A percentile compares a stretch with the other conserved stretches of the same genome.
These are phyloP conservation scores for Psophocarpus tetragonolobus DNA, from an alignment of 306 rosid genomes.

Conservation along the genomic window DNA sequence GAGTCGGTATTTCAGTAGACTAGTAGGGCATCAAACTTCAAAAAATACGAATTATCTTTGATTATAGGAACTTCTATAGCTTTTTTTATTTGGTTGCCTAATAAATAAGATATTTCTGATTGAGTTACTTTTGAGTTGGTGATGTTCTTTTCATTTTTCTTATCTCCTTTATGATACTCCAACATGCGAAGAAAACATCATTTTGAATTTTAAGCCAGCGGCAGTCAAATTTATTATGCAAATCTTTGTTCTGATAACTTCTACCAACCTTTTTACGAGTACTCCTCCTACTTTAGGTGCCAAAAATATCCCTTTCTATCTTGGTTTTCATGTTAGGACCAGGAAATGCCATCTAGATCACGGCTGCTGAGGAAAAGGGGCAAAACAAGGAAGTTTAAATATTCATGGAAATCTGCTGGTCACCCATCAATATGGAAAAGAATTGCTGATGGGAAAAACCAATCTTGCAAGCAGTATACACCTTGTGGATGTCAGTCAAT, in stretches of 20 bases:
- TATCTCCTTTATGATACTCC: background rate
- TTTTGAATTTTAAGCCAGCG: background rate
- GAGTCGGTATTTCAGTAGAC: constrained; percentile 8
- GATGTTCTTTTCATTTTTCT: constrained; percentile 27
- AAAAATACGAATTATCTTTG: constrained; percentile 12
- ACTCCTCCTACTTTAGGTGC: constrained; percentile 4
- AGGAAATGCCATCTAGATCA: constrained; percentile 72
- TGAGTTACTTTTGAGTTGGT: constrained; percentile 8
- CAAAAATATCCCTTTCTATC: constrained; percentile 25
- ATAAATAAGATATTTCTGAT: background rate
- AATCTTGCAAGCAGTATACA: constrained; percentile 78
- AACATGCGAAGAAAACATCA: background rate
- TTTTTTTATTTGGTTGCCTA: constrained; percentile 10
- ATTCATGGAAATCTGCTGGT: constrained; percentile 91
- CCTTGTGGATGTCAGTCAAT: constrained; percentile 92
- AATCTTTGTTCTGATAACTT: constrained; percentile 14
- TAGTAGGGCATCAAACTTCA: constrained; percentile 26
- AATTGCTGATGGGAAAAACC: constrained; percentile 92
- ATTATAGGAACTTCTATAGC: background rate
- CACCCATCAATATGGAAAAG: constrained; percentile 93
- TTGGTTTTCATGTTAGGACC: constrained; percentile 56
- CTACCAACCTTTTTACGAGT: constrained; percentile 15
- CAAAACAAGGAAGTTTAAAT: constrained; percentile 82
- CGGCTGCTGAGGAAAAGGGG: constrained; percentile 85
- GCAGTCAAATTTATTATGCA: constrained; percentile 18